These are phyloP conservation scores for Reticulascus tulasneorum DNA, from an alignment of 2,329 filamentous ascomycete species.

Conservation along the genomic window DNA sequence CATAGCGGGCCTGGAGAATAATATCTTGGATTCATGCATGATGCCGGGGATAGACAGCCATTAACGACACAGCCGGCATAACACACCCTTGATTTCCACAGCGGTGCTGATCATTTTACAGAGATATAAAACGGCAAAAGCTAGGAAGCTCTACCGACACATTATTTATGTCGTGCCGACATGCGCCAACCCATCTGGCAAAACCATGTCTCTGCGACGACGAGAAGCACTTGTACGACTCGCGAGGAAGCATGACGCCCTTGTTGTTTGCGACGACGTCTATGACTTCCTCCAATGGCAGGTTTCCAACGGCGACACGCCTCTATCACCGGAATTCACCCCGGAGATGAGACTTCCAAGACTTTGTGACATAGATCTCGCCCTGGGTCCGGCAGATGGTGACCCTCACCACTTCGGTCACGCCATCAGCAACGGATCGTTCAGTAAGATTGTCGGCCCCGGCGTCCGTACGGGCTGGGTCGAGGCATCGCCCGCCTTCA, in stretches of 20 bases:
- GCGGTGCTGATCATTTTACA: no score
- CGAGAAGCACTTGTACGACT: constrained; percentile 68
- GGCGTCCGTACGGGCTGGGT: constrained; percentile 86
- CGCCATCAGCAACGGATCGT: constrained; percentile 79
- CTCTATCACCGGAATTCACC: constrained; percentile 24
- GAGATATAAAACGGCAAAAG: no score
- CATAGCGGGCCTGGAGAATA: no score
- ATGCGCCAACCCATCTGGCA: constrained; percentile 83
- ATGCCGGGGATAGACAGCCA: no score
- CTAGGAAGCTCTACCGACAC: constrained; percentile 81
- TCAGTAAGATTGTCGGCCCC: constrained; percentile 81
- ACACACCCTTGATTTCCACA: no score
- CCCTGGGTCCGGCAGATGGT: constrained; percentile 45
- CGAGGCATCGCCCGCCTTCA: constrained; percentile 60
- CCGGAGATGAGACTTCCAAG: constrained; percentile 60
- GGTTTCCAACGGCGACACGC: constrained; percentile 3
- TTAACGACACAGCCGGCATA: no score
- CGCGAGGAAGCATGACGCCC: constrained; percentile 72
- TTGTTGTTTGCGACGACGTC: constrained; percentile 87
- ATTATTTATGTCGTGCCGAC: constrained; percentile 86
- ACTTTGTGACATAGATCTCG: constrained; percentile 72
- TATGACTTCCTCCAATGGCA: constrained; percentile 91
- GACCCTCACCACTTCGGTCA: constrained; percentile 64
- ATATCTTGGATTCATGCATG: no score
- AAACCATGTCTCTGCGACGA: constrained; percentile 69